phyloP scores from a whole-genome alignment of 2,329 filamentous ascomycete genomes.

The Talaromyces pinophilus region DNA sequence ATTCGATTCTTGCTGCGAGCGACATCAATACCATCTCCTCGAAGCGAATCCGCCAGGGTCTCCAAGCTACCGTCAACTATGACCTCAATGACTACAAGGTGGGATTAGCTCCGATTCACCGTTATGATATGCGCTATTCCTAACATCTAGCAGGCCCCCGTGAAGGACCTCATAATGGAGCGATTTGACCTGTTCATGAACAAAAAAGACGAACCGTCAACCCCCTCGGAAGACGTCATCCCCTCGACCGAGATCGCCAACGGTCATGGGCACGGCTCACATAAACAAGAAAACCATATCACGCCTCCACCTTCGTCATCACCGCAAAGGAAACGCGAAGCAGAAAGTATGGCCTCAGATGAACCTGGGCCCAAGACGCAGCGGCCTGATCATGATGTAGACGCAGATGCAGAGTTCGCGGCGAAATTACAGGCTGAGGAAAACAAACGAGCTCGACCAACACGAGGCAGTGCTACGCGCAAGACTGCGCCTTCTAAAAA shows the following conservation, averaged over 20 bases:
- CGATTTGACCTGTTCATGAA: conserved; percentile 69
- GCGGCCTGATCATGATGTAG: conserved; percentile 62
- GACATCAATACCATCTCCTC: conserved; percentile 66
- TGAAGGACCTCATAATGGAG: conserved; percentile 71
- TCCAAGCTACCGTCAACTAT: conserved; percentile 58
- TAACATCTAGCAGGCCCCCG: conserved; percentile 56
- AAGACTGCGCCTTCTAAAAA: conserved; percentile 64
- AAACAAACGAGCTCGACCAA: conserved; percentile 73
- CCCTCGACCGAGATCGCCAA: conserved; percentile 31
- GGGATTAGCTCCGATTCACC: conserved; percentile 43
- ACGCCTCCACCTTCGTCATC: conserved; percentile 37
- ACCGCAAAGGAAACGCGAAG: conserved; percentile 45
- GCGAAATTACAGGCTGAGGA: conserved; percentile 90
- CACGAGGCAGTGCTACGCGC: conserved; percentile 68
- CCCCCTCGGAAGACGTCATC: conserved; percentile 33
- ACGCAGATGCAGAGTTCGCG: conserved; percentile 84
- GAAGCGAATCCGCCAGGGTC: conserved; percentile 64
- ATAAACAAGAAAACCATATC: conserved; percentile 31
- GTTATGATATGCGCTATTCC: conserved; percentile 8
- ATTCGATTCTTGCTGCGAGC: conserved; percentile 60
- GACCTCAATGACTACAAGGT: conserved; percentile 66
- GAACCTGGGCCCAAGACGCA: conserved; percentile 60
- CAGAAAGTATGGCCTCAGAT: conserved; percentile 44
- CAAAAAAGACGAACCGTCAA: conserved; percentile 40
- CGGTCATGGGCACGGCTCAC: conserved; percentile 33